Evolutionary conservation across 306 rosid genomes (phyloP).

Genomic region (Astragalus glycyphyllos): DNA sequence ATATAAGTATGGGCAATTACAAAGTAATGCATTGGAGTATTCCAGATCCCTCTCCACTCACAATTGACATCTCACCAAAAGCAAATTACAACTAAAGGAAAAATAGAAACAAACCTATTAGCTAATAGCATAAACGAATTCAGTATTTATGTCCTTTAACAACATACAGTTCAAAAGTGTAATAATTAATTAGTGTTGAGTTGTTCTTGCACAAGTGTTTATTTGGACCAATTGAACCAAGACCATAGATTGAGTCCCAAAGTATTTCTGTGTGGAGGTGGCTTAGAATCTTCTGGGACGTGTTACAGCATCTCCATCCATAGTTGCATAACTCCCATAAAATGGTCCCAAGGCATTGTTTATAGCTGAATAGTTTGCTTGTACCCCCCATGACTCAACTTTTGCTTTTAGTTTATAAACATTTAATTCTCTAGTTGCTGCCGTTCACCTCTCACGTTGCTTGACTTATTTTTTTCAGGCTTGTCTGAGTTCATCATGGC

Average conservation of each 20-base stretch:
- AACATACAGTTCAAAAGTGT: background rate
- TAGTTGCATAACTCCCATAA: no score
- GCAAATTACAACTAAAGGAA: no score
- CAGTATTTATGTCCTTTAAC: no score
- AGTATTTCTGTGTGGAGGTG: conserved; percentile 3
- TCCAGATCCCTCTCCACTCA: no score
- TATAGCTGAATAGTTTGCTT: conserved; percentile 9
- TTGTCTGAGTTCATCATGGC: conserved; percentile 45
- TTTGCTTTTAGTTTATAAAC: conserved; percentile 4
- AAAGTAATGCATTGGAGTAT: no score
- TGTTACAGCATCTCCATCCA: background rate
- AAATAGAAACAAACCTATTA: no score
- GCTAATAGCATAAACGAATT: no score
- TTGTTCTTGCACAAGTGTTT: background rate
- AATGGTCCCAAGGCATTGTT: background rate
- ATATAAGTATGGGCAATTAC: no score
- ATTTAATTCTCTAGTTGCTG: conserved; percentile 26
- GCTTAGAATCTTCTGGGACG: conserved; percentile 28
- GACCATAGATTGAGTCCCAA: conserved; percentile 15
- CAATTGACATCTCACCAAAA: no score
- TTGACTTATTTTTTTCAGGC: conserved; percentile 55
- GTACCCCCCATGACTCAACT: conserved; percentile 20
- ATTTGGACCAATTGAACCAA: conserved; percentile 24
- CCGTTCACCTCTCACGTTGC: conserved; percentile 16
- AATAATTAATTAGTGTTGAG: background rate